These are phyloP conservation scores for Ophioceras dolichostomum DNA, from an alignment of 2,329 filamentous ascomycete genomes.

Conservation along the genomic window DNA sequence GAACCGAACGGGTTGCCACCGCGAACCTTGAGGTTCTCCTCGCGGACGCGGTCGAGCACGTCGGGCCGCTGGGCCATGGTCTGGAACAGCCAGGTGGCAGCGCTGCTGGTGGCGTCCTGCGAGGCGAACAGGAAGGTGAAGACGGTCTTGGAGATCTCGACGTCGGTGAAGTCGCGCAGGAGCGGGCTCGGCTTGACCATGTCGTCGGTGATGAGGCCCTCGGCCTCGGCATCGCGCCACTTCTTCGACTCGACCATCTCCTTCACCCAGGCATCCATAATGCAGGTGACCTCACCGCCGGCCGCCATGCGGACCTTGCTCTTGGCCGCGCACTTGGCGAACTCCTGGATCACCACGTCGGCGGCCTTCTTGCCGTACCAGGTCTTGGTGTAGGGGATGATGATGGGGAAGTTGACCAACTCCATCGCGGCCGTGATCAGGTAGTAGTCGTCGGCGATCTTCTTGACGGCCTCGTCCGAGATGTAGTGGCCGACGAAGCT, in stretches of 20 bases:
- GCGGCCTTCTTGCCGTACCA: constrained; percentile 97
- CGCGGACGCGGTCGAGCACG: constrained; percentile 75
- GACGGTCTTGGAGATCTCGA: constrained; percentile 83
- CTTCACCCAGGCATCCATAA: constrained; percentile 91
- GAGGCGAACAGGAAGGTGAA: constrained; percentile 97
- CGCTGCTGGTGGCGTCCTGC: constrained; percentile 91
- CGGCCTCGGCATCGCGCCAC: constrained; percentile 68
- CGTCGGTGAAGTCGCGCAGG: constrained; percentile 78
- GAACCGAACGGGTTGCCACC: constrained; percentile 60
- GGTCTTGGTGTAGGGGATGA: constrained; percentile 86
- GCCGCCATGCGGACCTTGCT: constrained; percentile 85
- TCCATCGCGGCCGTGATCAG: constrained; percentile 91
- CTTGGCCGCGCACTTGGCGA: constrained; percentile 84
- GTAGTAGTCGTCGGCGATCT: constrained; percentile 94
- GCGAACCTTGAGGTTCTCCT: constrained; percentile 72
- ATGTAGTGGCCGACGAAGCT: constrained; percentile 98
- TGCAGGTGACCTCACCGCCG: constrained; percentile 77
- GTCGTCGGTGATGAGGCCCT: constrained; percentile 54
- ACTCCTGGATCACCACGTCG: constrained; percentile 83
- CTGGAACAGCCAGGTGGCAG: constrained; percentile 92
- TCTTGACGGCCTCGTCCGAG: constrained; percentile 78
- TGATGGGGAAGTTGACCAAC: constrained; percentile 96
- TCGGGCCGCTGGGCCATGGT: constrained; percentile 90
- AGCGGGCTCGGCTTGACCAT: constrained; percentile 72
- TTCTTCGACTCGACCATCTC: constrained; percentile 74